Conservation (phyloP, 345 rosid genomes). For the Kandelia obovata region DNA sequence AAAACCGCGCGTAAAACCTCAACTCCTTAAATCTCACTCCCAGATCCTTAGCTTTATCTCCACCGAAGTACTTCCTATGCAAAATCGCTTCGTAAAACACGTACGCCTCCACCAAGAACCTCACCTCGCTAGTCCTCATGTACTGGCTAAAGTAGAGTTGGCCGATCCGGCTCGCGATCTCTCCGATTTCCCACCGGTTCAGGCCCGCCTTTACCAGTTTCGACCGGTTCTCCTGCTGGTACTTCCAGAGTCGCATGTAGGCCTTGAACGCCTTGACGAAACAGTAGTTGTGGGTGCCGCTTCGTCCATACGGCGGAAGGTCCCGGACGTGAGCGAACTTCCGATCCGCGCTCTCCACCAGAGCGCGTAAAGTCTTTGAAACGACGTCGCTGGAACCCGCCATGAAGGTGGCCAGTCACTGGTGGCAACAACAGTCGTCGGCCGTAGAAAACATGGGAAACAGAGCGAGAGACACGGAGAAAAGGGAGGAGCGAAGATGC, state of each 20-base stretch:
- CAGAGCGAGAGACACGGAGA: not conserved
- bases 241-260: conserved; percentile 93
- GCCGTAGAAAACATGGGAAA: not conserved
- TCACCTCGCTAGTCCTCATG: conserved; percentile 83
- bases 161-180: conserved; percentile 99
- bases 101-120: conserved; percentile 81
- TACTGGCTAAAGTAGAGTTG: conserved; percentile 94
- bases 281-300: conserved; percentile 46
- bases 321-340: conserved; percentile 86
- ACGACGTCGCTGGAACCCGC: conserved; percentile 51
- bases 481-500: not conserved
- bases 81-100: conserved; percentile 93
- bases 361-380: conserved; percentile 54
- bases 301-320: conserved; percentile 58
- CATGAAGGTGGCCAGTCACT: not conserved
- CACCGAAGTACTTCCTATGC: conserved; percentile 72
- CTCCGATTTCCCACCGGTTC: conserved; percentile 97
- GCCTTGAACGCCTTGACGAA: conserved; percentile 90
- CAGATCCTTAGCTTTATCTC: conserved; percentile 53
- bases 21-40: conserved; percentile 79
- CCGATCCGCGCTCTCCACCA: conserved; percentile 87
- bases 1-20: conserved; percentile 81
- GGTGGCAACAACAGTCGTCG: not conserved
- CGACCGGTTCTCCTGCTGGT: conserved; percentile 77
- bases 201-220: conserved; percentile 72